Evolutionary conservation across 805 yeast species (phyloP), one percentile per base, ranked within the genome.

Genomic region (Candida khao-thaluensis): DNA sequence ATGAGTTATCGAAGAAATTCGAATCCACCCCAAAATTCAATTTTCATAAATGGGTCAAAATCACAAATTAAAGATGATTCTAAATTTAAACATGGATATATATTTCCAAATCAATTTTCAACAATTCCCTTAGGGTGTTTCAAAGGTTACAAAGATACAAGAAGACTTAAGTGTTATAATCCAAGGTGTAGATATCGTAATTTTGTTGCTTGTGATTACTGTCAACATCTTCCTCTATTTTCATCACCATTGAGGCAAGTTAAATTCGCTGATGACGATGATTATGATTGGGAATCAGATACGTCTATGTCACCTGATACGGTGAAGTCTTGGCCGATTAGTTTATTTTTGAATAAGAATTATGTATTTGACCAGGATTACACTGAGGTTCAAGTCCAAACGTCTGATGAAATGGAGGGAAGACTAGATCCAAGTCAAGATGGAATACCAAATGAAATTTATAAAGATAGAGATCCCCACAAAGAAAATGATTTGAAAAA

Each of bases 141-240:
- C 20, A 43, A 37, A 37, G 51, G 48, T 4, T 35, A 14, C 23
- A 40, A 35, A 29, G 52, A 48, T 33, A 40, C 41, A 22, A 42
- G 46, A 33, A 26, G 46, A n/a, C 18, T 37, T 11, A 33, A 44
- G 30, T 49, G 50, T 30, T 34, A 28, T 35, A 23, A 24, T 10
- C 23, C 2, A 6, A 10, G 10, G 5, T 47, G 51, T 30, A 12
- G 35, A 14, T 6, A 10, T n/a, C 25, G 7, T 2, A 36, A 22
- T 12, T 30, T 20, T 20, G 21, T 16, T 4, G 24, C 17, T 6
- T 52, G 56, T 37, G 38, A 27, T 17, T 45, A 50, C 34, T 52
- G 56, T 42, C 32, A 35, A 23, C 28, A 37, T 32, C 29, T 49
- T 17, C 54, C 56, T 2, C 42, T 47, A 25, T 43, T 46, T 16